Evolutionary conservation across 805 yeast species (phyloP).

Genomic region (Teunomyces gatunensis): DNA sequence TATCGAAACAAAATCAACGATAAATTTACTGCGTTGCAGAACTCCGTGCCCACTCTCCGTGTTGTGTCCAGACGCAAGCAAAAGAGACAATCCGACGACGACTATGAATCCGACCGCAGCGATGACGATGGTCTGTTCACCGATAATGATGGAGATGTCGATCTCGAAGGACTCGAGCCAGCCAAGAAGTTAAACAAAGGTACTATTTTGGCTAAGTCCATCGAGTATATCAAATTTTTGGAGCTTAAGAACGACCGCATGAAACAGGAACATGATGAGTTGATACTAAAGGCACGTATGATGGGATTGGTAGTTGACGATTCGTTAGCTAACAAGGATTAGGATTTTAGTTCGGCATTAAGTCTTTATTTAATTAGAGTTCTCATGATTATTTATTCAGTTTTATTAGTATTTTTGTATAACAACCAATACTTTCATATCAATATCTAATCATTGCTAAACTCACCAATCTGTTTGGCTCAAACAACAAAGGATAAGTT

Average conservation of each 20-base stretch:
- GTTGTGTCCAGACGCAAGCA: slow-evolving; percentile 25
- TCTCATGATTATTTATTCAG: slow-evolving; percentile 1
- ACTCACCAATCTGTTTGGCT: background rate
- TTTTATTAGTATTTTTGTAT: background rate
- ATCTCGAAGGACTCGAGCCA: slow-evolving; percentile 72
- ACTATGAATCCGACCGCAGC: slow-evolving; percentile 12
- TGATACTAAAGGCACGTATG: slow-evolving; percentile 37
- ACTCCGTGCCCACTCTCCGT: slow-evolving; percentile 39
- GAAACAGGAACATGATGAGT: slow-evolving; percentile 50
- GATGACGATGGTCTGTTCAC: slow-evolving; percentile 4
- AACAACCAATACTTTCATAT: background rate
- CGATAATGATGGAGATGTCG: slow-evolving; percentile 17
- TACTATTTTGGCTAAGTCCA: slow-evolving; percentile 70
- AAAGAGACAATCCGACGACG: slow-evolving; percentile 11
- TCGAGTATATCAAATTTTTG: slow-evolving; percentile 74
- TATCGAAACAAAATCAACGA: slow-evolving; percentile 44
- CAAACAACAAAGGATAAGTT: background rate
- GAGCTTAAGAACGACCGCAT: slow-evolving; percentile 57
- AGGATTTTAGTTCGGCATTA: slow-evolving; percentile 2
- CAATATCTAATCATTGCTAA: background rate
- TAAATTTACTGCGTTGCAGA: slow-evolving; percentile 37
- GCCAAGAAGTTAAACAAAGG: slow-evolving; percentile 77
- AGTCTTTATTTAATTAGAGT: slow-evolving; percentile 1
- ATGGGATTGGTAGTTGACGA: slow-evolving; percentile 24
- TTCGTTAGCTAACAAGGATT: slow-evolving; percentile 1